Percentiles rank a stretch among this genome's conserved stretches.
These are phyloP conservation scores for Gymnopus androsaceus DNA, from an alignment of 1,284 basidiomycete species.

Conservation along the genomic window DNA sequence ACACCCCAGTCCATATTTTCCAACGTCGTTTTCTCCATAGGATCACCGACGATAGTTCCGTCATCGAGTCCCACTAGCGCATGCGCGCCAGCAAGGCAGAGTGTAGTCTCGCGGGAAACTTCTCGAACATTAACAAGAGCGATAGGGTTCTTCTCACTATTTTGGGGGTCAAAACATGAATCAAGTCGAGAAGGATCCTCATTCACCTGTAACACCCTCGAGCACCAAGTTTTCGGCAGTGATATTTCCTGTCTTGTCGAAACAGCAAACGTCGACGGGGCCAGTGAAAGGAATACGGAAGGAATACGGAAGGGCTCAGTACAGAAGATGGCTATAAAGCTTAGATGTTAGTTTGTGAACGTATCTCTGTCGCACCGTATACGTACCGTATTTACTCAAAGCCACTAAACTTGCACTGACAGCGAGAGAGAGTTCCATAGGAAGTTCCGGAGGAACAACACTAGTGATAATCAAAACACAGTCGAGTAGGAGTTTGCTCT, in stretches of 20 bases:
- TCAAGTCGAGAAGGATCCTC: slow-evolving; percentile 28
- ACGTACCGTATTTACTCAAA: slow-evolving; percentile 83
- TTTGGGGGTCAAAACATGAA: slow-evolving; percentile 7
- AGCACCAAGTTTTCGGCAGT: slow-evolving; percentile 94
- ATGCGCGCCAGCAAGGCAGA: slow-evolving; percentile 92
- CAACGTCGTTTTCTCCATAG: slow-evolving; percentile 98
- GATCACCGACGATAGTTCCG: slow-evolving; percentile 93
- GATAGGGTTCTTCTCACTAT: slow-evolving; percentile 57
- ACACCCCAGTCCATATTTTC: slow-evolving; percentile 92
- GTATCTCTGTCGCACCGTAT: neutral
- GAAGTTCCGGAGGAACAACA: slow-evolving; percentile 93
- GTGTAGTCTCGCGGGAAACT: slow-evolving; percentile 75
- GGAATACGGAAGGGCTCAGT: slow-evolving; percentile 96
- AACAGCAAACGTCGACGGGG: slow-evolving; percentile 94
- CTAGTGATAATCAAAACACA: slow-evolving; percentile 94
- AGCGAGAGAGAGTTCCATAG: slow-evolving; percentile 94
- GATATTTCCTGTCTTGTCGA: slow-evolving; percentile 97
- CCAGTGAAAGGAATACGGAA: slow-evolving; percentile 94
- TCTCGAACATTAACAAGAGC: slow-evolving; percentile 81
- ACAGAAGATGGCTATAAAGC: slow-evolving; percentile 84
- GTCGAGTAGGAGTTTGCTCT: slow-evolving; percentile 90
- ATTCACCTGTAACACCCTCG: slow-evolving; percentile 86
- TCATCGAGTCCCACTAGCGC: slow-evolving; percentile 93
- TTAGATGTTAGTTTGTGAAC: slow-evolving; percentile 4
- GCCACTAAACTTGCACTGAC: slow-evolving; percentile 95